phyloP scores from a whole-genome alignment of 2,329 filamentous ascomycete species.

The Cryoendolithus antarcticus region DNA sequence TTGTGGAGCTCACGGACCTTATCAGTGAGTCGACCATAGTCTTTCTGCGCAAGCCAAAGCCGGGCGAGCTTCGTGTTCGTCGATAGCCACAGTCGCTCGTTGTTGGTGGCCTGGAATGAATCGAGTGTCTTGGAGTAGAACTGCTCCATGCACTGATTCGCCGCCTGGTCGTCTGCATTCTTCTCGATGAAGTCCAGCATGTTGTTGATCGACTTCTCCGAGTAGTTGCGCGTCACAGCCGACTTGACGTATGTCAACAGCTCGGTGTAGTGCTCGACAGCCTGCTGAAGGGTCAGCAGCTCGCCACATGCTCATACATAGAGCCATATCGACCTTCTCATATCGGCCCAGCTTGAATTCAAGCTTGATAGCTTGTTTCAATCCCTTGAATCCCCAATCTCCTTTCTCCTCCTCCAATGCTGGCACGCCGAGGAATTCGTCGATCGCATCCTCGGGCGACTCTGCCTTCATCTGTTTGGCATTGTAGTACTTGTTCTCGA shows the following conservation, averaged over 20 bases:
- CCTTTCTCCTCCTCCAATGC: constrained; percentile 79
- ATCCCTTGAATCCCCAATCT: constrained; percentile 96
- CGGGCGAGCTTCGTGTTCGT: constrained; percentile 95
- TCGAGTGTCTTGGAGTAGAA: constrained; percentile 90
- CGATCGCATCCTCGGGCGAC: constrained; percentile 77
- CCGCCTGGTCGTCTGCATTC: constrained; percentile 57
- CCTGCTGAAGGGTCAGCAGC: constrained; percentile 38
- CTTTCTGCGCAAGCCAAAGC: constrained; percentile 80
- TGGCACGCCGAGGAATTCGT: constrained; percentile 84
- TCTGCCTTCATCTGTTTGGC: constrained; percentile 89
- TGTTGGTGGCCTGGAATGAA: constrained; percentile 95
- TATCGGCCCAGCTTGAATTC: constrained; percentile 90
- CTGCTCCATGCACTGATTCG: constrained; percentile 74
- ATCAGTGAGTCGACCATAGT: constrained; percentile 66
- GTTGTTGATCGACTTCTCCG: constrained; percentile 98
- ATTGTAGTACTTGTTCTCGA: constrained; percentile 99
- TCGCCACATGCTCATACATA: too few relatives aligned
- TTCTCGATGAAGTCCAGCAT: constrained; percentile 98
- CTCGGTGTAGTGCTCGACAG: constrained; percentile 82
- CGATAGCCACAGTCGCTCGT: constrained; percentile 93
- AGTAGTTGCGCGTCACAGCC: constrained; percentile 93
- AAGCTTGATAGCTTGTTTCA: constrained; percentile 96
- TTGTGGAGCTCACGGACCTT: constrained; percentile 83
- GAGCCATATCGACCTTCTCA: constrained; percentile 47
- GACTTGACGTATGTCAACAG: constrained; percentile 96